These are phyloP conservation scores for Boletellus deceptivus DNA, from an alignment of 1,284 basidiomycete species.

Conservation along the genomic window DNA sequence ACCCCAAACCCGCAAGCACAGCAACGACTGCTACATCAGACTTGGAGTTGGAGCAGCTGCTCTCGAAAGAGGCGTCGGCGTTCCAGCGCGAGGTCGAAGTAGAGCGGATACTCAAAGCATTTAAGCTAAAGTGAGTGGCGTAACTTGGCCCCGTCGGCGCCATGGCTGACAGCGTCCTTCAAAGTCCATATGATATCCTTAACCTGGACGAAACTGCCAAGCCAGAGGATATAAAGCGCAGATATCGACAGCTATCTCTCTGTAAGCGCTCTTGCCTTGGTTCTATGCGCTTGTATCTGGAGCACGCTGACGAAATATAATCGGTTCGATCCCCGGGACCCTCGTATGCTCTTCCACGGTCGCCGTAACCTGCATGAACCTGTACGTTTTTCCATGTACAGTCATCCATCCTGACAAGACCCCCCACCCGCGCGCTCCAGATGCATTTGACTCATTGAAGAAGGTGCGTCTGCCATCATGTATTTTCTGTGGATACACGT, in stretches of 20 bases:
- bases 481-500: background rate
- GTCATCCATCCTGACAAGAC: slow-evolving; percentile 89
- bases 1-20: slow-evolving; percentile 27
- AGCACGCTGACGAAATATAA: slow-evolving; percentile 27
- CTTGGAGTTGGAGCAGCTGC: slow-evolving; percentile 66
- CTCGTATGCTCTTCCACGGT: background rate
- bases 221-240: slow-evolving; percentile 74
- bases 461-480: slow-evolving; percentile 51
- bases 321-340: slow-evolving; percentile 3
- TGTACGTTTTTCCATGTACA: slow-evolving; percentile 48
- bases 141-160: background rate
- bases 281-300: slow-evolving; percentile 4
- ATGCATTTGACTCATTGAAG: slow-evolving; percentile 82
- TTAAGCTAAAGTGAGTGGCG: slow-evolving; percentile 73
- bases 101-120: slow-evolving; percentile 80
- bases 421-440: slow-evolving; percentile 71
- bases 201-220: slow-evolving; percentile 63
- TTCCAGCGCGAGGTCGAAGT: slow-evolving; percentile 82
- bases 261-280: slow-evolving; percentile 47
- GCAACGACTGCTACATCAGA: slow-evolving; percentile 29
- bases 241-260: slow-evolving; percentile 76
- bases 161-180: slow-evolving; percentile 1
- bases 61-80: slow-evolving; percentile 76
- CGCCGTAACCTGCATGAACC: slow-evolving; percentile 13
- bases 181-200: slow-evolving; percentile 76